Conservation (phyloP, 2,329 filamentous ascomycete genomes). For the Clarireedia sp. region DNA sequence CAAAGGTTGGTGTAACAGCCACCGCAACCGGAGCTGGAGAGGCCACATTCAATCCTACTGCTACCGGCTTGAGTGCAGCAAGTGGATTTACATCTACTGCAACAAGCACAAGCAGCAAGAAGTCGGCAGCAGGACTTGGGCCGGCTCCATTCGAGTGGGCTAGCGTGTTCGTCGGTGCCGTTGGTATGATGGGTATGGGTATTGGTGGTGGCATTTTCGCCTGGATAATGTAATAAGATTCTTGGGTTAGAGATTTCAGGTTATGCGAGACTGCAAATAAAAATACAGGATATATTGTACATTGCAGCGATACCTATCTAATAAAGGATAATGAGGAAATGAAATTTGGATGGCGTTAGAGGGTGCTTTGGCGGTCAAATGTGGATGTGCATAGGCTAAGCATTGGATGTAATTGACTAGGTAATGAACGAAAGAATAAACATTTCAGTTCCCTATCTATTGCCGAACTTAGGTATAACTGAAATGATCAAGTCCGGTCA, state of each 20-base stretch:
- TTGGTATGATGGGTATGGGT: conserved; percentile 19
- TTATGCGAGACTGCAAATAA: neutral
- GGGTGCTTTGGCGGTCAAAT: neutral
- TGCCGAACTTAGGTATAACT: no score
- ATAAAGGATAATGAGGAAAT: neutral
- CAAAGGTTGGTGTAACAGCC: conserved; percentile 15
- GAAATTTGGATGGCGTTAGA: neutral
- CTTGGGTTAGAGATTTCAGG: no score
- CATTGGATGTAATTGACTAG: no score
- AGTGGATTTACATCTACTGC: conserved; percentile 20
- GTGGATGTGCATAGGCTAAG: no score
- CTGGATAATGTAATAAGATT: neutral
- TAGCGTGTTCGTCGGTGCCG: conserved; percentile 16
- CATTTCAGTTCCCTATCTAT: no score
- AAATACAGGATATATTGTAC: neutral
- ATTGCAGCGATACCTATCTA: neutral
- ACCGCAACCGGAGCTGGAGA: conserved; percentile 13
- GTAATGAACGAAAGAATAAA: no score
- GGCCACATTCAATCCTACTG: conserved; percentile 23
- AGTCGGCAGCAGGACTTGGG: conserved; percentile 19
- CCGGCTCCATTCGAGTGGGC: conserved; percentile 25
- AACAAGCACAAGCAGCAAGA: conserved; percentile 13
- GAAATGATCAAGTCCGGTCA: no score
- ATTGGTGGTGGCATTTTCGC: conserved; percentile 24
- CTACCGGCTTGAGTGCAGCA: conserved; percentile 23